Conservation (phyloP, 176 grass and related monocot species). For the Raddia guianensis region DNA sequence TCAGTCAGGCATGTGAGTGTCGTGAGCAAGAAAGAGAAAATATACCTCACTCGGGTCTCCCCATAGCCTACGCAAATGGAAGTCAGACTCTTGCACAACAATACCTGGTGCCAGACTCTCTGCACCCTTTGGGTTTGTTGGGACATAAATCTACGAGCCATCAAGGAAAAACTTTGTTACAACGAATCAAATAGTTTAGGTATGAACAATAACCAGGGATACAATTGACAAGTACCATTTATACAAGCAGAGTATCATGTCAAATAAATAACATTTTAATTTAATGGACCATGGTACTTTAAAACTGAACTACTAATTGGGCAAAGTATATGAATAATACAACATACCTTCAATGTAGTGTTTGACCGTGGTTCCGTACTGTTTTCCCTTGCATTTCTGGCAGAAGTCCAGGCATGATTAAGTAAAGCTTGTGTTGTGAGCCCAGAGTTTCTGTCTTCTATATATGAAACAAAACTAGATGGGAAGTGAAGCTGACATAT, state of each 20-base stretch:
- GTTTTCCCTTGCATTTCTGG: slow-evolving; percentile 58
- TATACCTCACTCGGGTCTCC: slow-evolving; percentile 70
- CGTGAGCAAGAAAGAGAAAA: slow-evolving; percentile 26
- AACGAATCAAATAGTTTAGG: slow-evolving; percentile 36
- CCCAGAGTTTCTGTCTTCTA: slow-evolving; percentile 67
- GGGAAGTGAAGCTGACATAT: slow-evolving; percentile 79
- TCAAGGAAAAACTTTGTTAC: slow-evolving; percentile 3
- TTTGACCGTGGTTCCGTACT: slow-evolving; percentile 50
- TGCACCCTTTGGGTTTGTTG: slow-evolving; percentile 71
- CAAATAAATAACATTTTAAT: slow-evolving; percentile 15
- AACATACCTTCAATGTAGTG: slow-evolving; percentile 53
- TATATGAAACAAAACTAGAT: slow-evolving; percentile 58
- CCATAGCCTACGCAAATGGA: slow-evolving; percentile 76
- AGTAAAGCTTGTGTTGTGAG: slow-evolving; percentile 67
- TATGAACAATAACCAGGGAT: not conserved
- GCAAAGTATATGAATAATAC: not conserved
- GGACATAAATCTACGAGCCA: slow-evolving; percentile 55
- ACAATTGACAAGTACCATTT: not conserved
- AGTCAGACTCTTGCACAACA: slow-evolving; percentile 63
- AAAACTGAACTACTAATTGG: not conserved
- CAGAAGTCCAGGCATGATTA: slow-evolving; percentile 70
- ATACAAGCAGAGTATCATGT: not conserved
- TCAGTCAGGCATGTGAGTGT: not conserved
- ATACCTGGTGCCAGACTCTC: slow-evolving; percentile 64
- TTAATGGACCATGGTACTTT: slow-evolving; percentile 5